Conservation (phyloP, 805 yeast genomes). For the Kazachstania kunashirensis region DNA sequence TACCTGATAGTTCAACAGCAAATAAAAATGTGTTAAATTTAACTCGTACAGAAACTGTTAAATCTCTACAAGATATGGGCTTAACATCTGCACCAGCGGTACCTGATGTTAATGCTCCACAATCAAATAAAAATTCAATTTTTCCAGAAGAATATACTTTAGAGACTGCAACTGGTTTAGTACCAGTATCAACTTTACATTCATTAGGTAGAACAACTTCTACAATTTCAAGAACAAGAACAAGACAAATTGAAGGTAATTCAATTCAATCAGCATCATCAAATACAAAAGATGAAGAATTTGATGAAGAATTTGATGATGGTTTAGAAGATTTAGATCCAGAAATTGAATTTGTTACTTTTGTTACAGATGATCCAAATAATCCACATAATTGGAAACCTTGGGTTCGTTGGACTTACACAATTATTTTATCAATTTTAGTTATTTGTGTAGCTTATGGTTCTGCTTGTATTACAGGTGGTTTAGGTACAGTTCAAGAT, state of each 20-base stretch:
- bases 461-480: slow-evolving; percentile 84
- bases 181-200: slow-evolving; percentile 65
- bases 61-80: slow-evolving; percentile 57
- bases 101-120: slow-evolving; percentile 51
- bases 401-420: slow-evolving; percentile 50
- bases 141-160: slow-evolving; percentile 89
- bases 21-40: slow-evolving; percentile 19
- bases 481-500: slow-evolving; percentile 56
- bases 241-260: slow-evolving; percentile 25
- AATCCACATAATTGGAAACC: slow-evolving; percentile 83
- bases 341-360: slow-evolving; percentile 78
- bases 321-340: slow-evolving; percentile 39
- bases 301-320: slow-evolving; percentile 9
- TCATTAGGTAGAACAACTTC: slow-evolving; percentile 48
- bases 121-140: slow-evolving; percentile 46
- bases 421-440: slow-evolving; percentile 55
- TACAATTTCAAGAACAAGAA: slow-evolving; percentile 31
- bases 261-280: slow-evolving; percentile 1
- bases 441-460: slow-evolving; percentile 92
- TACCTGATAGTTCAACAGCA: slow-evolving; percentile 8
- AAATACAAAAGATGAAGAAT: slow-evolving; percentile 7
- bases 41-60: slow-evolving; percentile 61
- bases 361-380: slow-evolving; percentile 67
- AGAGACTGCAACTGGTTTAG: slow-evolving; percentile 84
- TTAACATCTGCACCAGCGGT: slow-evolving; percentile 43